A percentile compares a stretch with the other conserved stretches of the same genome.
These are phyloP conservation scores for Pinus taeda DNA, from an alignment of 75 land plant genomes.

Conservation along the genomic window DNA sequence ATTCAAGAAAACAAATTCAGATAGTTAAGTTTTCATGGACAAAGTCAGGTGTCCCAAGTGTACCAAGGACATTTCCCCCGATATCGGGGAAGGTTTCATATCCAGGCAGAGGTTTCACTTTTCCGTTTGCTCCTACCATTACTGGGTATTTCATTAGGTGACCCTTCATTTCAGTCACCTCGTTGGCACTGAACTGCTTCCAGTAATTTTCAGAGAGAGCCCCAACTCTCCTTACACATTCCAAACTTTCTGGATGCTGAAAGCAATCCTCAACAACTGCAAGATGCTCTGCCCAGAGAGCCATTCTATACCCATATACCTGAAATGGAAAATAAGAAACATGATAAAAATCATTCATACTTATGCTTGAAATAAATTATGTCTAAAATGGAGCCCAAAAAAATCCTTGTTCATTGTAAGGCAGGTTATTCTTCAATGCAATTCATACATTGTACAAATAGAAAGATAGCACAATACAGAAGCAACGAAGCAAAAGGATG, in stretches of 20 bases:
- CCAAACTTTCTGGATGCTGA: conserved; percentile 53
- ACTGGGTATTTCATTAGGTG: conserved; percentile 79
- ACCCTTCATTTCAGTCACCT: conserved; percentile 60
- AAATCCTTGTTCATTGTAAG: background rate
- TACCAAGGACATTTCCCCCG: conserved; percentile 67
- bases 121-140: conserved; percentile 53
- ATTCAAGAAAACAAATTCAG: conserved; percentile 16
- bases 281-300: conserved; percentile 79
- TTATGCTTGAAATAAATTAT: background rate
- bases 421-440: background rate
- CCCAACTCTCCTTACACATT: conserved; percentile 54
- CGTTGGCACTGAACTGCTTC: conserved; percentile 56
- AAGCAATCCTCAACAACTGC: conserved; percentile 57
- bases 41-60: conserved; percentile 41
- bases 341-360: background rate
- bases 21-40: conserved; percentile 74
- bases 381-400: background rate
- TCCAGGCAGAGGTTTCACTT: conserved; percentile 54
- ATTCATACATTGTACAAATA: background rate
- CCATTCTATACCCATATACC: conserved; percentile 78
- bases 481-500: background rate
- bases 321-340: conserved; percentile 20
- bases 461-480: background rate
- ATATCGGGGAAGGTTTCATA: conserved; percentile 68
- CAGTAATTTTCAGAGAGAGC: conserved; percentile 48